Conservation (phyloP, 2,329 filamentous ascomycete species). For the Hypomyces perniciosus region DNA sequence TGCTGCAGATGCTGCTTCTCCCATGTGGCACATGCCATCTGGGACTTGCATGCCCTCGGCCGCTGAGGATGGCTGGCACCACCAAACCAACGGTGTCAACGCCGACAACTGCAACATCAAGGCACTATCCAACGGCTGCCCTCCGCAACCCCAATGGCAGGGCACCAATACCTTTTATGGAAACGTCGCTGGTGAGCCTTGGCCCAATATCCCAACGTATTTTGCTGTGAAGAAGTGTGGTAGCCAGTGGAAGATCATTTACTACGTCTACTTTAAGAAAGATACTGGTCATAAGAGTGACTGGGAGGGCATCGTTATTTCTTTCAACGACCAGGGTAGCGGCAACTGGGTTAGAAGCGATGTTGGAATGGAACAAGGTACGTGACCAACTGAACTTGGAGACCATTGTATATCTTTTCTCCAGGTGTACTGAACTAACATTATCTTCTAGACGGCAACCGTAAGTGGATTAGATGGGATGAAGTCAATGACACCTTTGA, state of each 20-base stretch:
- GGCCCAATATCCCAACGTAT: constrained; percentile 15
- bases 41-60: constrained; percentile 17
- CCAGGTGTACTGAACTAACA: constrained; percentile 1
- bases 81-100: constrained; percentile 16
- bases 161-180: constrained; percentile 16
- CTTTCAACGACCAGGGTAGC: constrained; percentile 15
- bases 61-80: constrained; percentile 14
- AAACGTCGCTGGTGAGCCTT: constrained; percentile 15
- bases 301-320: constrained; percentile 19
- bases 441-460: constrained; percentile 11
- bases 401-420: background rate
- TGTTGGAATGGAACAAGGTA: constrained; percentile 15
- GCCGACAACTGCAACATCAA: constrained; percentile 16
- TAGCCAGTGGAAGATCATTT: constrained; percentile 18
- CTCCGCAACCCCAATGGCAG: constrained; percentile 12
- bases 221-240: constrained; percentile 14
- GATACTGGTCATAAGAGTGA: constrained; percentile 21
- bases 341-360: constrained; percentile 14
- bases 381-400: background rate
- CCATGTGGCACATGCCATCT: constrained; percentile 17
- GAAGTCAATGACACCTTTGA: constrained; percentile 19
- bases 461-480: constrained; percentile 15
- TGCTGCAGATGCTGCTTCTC: constrained; percentile 13
- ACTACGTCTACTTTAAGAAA: constrained; percentile 22
- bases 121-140: constrained; percentile 11